Evolutionary conservation across 768 basidiomycete genomes (phyloP).

Genomic region (Lentinula edodes): DNA sequence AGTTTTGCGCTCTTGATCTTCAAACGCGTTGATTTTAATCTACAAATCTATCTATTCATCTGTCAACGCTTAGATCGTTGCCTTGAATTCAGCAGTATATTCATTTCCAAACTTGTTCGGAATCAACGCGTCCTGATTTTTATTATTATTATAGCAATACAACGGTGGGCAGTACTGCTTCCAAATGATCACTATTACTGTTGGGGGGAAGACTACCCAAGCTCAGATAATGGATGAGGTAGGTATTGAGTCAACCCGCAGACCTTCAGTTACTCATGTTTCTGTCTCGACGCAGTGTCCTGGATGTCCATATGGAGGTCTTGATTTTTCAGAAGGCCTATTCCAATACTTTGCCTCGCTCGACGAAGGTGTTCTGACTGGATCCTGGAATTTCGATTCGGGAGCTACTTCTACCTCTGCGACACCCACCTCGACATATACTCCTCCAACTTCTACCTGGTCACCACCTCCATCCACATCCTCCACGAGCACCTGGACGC

Average conservation of each 20-base stretch:
- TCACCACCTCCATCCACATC: constrained; percentile 14
- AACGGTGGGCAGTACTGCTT: constrained; percentile 33
- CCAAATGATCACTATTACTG: constrained; percentile 46
- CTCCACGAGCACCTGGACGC: background rate
- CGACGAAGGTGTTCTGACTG: constrained; percentile 37
- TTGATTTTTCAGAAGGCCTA: constrained; percentile 54
- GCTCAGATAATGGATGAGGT: constrained; percentile 56
- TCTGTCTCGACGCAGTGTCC: constrained; percentile 29
- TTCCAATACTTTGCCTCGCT: constrained; percentile 40
- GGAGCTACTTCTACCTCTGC: constrained; percentile 7
- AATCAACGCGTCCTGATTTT: background rate
- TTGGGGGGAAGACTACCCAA: constrained; percentile 36
- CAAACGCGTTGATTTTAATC: background rate
- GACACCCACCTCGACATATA: constrained; percentile 14
- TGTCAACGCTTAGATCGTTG: constrained; percentile 3
- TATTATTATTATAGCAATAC: background rate
- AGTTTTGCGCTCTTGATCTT: background rate
- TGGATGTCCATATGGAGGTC: constrained; percentile 50
- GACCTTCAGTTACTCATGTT: background rate
- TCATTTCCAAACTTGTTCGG: background rate
- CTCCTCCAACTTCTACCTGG: constrained; percentile 16
- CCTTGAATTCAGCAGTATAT: constrained; percentile 5
- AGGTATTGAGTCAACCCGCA: constrained; percentile 9
- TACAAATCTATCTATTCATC: background rate
- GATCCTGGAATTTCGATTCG: constrained; percentile 37